Base-by-base conservation (phyloP, 129 eudicot species). In the Flaveria brownii region DNA sequence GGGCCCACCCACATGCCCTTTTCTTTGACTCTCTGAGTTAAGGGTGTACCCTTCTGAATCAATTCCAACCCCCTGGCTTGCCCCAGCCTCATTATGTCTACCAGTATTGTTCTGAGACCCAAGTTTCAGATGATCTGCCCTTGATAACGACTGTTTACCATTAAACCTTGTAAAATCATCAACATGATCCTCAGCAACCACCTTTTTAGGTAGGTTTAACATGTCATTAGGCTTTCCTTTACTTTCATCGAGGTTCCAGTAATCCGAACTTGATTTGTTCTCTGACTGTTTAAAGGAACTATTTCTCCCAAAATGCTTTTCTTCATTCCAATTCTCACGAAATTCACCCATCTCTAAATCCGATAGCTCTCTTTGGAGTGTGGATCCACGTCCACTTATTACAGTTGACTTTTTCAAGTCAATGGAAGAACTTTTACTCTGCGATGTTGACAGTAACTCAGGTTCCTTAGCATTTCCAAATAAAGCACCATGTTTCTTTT, bases 291-390 rank as follows among this genome's bases (percentile, higher is more conserved):
- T 91, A 55, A 87, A 86, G n/a, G 97, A 87, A 76, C 82, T 81
- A 75, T 79, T 83, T 70, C 85, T 79, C 77, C 89, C 90, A 55
- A 86, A 82, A 62, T 70, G 83, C 78, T 89, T 89, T 78, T 84
- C 96, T 81, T 87, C 91, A 42, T 77, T 75, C 51, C 77, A 62
- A 23, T 88, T 82, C 82, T 94, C 97, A 47, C 97, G 96, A 79
- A 94, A 84, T 83, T 94, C 99, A 45, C 99, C 99, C 88, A 91
- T 70, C 80, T 94, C 99, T 81, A 94, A 86, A 28, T 87, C 97
- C n/a, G 97, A 89, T 55, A 45, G 84, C 87, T 89, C 97, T 82
- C 97, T 86, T 76, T 66, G 82, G 33, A 91, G 92, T 18, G 82
- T 47, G 45, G 78, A 67, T 33, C 79, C 84, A 69, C 88, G 77